Base-by-base conservation (phyloP, 257 asterid species). In the Apocynum venetum region DNA sequence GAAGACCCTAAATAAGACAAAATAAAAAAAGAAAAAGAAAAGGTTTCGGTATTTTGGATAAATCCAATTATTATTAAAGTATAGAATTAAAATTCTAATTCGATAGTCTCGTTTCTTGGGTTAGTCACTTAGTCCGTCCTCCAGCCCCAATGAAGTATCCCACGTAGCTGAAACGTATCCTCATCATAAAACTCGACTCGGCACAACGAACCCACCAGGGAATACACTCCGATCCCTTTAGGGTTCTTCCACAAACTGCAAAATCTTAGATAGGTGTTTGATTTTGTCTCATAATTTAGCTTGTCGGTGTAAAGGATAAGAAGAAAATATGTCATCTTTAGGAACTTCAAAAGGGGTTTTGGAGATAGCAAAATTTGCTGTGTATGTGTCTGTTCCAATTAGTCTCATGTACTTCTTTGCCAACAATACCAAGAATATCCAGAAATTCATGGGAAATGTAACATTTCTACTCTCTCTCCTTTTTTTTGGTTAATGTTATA, bases 351-450 rank as follows among this genome's bases (percentile, higher is more conserved):
- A 94, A 77, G 98, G 97, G 72, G 59, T 94, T 19, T 76, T 91
- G 86, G 98, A 94, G 89, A 89, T 94, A n/a, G 98, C 88, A 4
- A 94, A 92, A 75, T 92, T 94, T 71, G 97, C 94, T 35, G 89
- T 89, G 1, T 94, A 94, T 77, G 93, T 94, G 71, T 76, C 82
- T 57, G 92, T 92, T 61, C 98, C 98, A 66, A 85, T 94, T 80
- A 96, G 97, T 82, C 79, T 94, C 78, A 94, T 94, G 97, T 94
- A 94, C 72, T 85, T 94, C 87, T 92, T 89, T 76, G 95, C 98
- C 83, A 88, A 89, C 85, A 89, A 94, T 83, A 79, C 85, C 49
- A 78, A 82, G 65, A 92, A 92, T 88, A 90, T 94, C 73, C 96
- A 89, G 87, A 92, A 87, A 88, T 73, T 90, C 82, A 89, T 94